Evolutionary conservation across 2,329 filamentous ascomycete genomes (phyloP).

Genomic region (Exophiala xenobiotica): DNA sequence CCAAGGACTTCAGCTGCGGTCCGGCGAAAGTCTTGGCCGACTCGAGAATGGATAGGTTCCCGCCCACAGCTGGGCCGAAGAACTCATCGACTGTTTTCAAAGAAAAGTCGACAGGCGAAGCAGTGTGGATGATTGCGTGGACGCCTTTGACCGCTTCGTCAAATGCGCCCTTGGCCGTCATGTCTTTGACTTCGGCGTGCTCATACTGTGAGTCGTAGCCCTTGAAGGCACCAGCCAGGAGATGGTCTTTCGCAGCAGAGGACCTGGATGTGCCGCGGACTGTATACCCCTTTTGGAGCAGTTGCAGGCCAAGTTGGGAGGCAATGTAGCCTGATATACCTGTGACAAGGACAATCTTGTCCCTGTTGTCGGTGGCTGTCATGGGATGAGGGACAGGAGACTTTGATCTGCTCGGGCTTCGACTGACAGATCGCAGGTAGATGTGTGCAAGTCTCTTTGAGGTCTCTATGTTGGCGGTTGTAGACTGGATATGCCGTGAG

Average conservation of each 20-base stretch:
- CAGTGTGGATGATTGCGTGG: constrained; percentile 28
- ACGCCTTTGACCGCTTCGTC: constrained; percentile 38
- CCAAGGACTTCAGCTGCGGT: constrained; percentile 26
- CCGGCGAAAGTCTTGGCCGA: constrained; percentile 20
- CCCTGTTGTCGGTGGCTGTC: constrained; percentile 6
- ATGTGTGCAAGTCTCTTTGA: constrained; percentile 21
- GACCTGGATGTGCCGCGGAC: constrained; percentile 43
- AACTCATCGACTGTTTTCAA: constrained; percentile 28
- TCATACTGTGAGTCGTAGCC: constrained; percentile 37
- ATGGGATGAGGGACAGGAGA: constrained; percentile 6
- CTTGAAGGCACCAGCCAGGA: constrained; percentile 32
- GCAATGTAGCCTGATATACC: constrained; percentile 46
- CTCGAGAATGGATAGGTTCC: constrained; percentile 27
- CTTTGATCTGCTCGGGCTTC: constrained; percentile 13
- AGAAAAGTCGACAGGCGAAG: constrained; percentile 27
- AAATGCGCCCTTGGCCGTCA: constrained; percentile 38
- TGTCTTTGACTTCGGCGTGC: constrained; percentile 38
- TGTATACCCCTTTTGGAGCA: constrained; percentile 40
- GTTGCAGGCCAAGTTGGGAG: constrained; percentile 37
- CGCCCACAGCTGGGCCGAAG: constrained; percentile 28
- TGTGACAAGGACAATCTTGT: constrained; percentile 37
- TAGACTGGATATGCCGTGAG: background rate
- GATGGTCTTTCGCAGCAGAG: constrained; percentile 14
- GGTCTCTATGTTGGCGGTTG: constrained; percentile 19
- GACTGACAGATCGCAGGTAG: constrained; percentile 20